A percentile compares a stretch with the other conserved stretches of the same genome.
phyloP scores from a whole-genome alignment of 768 basidiomycete genomes.

The Boletus rubroflammeus region DNA sequence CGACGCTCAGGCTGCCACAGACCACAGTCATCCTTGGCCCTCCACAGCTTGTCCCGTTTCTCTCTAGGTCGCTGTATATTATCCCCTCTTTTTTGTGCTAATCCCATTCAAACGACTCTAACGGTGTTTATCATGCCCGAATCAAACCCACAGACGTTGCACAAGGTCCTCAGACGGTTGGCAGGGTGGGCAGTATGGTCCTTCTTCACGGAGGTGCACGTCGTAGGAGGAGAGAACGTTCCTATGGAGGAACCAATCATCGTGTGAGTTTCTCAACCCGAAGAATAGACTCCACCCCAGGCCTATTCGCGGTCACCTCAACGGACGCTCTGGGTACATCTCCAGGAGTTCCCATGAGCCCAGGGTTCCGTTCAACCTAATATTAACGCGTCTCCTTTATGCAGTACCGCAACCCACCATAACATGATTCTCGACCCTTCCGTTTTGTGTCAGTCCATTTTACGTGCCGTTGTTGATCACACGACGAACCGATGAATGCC shows the following conservation, averaged over 20 bases:
- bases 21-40: background rate
- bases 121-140: conserved; percentile 20
- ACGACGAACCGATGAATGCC: conserved; percentile 18
- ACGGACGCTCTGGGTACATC: background rate
- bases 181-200: conserved; percentile 74
- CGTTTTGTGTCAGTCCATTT: conserved; percentile 60
- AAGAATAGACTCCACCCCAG: background rate
- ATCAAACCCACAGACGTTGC: conserved; percentile 45
- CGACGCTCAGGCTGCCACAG: background rate
- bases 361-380: background rate
- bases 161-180: conserved; percentile 66
- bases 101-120: conserved; percentile 2
- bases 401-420: conserved; percentile 80
- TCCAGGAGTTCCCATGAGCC: background rate
- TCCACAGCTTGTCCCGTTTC: background rate
- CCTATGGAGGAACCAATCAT: conserved; percentile 88
- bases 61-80: conserved; percentile 7
- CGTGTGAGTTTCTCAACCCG: conserved; percentile 54
- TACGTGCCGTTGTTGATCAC: conserved; percentile 12
- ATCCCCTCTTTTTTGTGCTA: conserved; percentile 6
- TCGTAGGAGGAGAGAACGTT: conserved; percentile 86
- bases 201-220: conserved; percentile 86
- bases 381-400: conserved; percentile 13
- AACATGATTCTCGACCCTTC: conserved; percentile 95
- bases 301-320: conserved; percentile 1